These are phyloP conservation scores for Chaetomium strumarium DNA, from an alignment of 2,329 filamentous ascomycete genomes.

Conservation along the genomic window DNA sequence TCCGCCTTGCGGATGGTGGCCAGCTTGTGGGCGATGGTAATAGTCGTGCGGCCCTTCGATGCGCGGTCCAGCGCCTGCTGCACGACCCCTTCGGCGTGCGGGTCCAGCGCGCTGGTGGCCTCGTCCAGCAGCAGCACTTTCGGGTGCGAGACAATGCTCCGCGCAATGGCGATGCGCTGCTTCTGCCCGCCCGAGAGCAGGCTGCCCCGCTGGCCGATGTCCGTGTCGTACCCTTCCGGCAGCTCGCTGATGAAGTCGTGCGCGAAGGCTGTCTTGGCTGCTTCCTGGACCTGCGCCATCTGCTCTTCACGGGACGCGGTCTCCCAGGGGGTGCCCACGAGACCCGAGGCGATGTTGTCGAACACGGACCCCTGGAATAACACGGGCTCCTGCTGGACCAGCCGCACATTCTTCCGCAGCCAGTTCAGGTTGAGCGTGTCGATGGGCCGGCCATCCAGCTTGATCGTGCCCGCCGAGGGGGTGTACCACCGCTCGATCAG, in stretches of 20 bases:
- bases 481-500: constrained; percentile 52
- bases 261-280: constrained; percentile 52
- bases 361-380: constrained; percentile 39
- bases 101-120: constrained; percentile 54
- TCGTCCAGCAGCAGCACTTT: constrained; percentile 62
- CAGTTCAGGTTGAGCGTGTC: constrained; percentile 27
- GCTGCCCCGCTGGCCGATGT: constrained; percentile 59
- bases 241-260: constrained; percentile 9
- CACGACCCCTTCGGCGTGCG: constrained; percentile 43
- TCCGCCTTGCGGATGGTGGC: constrained; percentile 45
- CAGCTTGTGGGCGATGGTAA: constrained; percentile 59
- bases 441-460: constrained; percentile 27
- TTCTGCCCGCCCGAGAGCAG: constrained; percentile 63
- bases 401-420: constrained; percentile 28
- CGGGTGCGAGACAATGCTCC: constrained; percentile 58
- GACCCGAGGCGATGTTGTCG: constrained; percentile 46
- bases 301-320: constrained; percentile 37
- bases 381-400: constrained; percentile 35
- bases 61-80: constrained; percentile 52
- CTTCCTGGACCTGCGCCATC: constrained; percentile 42
- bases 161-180: constrained; percentile 60
- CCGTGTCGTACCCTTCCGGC: constrained; percentile 48
- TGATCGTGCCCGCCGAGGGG: constrained; percentile 23
- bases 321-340: constrained; percentile 32
- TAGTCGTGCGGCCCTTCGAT: constrained; percentile 54